Conservation (phyloP, 495 filamentous ascomycete species). For the Glonium stellatum region DNA sequence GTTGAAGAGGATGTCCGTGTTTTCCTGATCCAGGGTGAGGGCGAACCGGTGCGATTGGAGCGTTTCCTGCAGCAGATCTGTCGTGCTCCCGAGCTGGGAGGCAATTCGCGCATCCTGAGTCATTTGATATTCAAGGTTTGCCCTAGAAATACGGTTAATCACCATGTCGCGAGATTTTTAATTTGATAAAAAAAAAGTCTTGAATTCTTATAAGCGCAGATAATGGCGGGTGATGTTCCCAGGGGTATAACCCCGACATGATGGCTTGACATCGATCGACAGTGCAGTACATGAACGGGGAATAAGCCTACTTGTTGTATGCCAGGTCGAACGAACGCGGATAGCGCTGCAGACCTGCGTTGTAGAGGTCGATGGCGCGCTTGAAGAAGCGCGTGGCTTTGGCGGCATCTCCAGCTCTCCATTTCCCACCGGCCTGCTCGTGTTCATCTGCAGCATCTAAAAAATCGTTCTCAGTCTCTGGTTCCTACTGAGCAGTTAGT, state of each 20-base stretch:
- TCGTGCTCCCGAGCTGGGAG: slow-evolving; percentile 45
- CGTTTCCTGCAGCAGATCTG: slow-evolving; percentile 49
- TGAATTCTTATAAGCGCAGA: no score
- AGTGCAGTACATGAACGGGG: not conserved
- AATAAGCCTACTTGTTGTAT: slow-evolving; percentile 58
- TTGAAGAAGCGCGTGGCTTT: slow-evolving; percentile 64
- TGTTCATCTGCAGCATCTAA: slow-evolving; percentile 58
- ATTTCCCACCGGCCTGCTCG: slow-evolving; percentile 67
- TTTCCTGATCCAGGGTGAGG: slow-evolving; percentile 50
- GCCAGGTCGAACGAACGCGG: slow-evolving; percentile 59
- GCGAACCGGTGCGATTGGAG: slow-evolving; percentile 56
- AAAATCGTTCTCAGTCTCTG: slow-evolving; percentile 56
- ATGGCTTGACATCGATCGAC: not conserved
- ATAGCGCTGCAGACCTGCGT: slow-evolving; percentile 51
- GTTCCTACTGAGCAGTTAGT: slow-evolving; percentile 36
- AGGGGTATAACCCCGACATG: no score
- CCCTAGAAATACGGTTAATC: slow-evolving; percentile 32
- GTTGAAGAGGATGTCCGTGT: slow-evolving; percentile 63
- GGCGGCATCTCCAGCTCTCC: slow-evolving; percentile 57
- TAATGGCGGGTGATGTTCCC: no score
- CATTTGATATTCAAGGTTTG: slow-evolving; percentile 58
- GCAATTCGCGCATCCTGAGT: slow-evolving; percentile 54
- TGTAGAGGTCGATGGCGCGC: slow-evolving; percentile 58
- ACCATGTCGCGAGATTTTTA: not conserved
- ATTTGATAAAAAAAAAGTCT: no score